Base-by-base conservation (phyloP, 2,329 filamentous ascomycete species). In the Clonostachys solani region DNA sequence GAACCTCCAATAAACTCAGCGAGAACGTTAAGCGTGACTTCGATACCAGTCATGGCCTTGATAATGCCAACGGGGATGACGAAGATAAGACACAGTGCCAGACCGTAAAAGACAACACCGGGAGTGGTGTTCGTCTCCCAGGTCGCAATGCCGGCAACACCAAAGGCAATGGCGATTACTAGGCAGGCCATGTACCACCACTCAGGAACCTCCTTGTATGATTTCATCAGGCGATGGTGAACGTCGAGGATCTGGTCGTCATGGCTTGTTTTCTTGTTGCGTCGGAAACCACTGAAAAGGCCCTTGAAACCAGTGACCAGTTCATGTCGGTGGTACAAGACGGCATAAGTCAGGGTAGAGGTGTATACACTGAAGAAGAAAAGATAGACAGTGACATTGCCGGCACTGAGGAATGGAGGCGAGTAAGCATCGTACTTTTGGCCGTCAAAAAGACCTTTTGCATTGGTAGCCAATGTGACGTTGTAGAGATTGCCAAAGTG, bases 311-410 rank as follows among this genome's bases (percentile, higher is more conserved):
- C 75, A 47, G 72, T 69, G 8, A 56, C 55, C 37, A 80, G 73
- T 52, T 80, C 75, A 45, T 71, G 67, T 5, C 75, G 69, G 54
- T 81, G 74, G 57, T 78, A 80, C 2, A 81, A 65, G 16, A 62
- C 55, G 19, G 74, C 71, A 47, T 80, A 77, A 5, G 72, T 73
- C 15, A 81, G 58, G 0, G 71, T 73, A 16, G 76, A 73, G 0
- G 77, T 67, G 52, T 80, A 80, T 33, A 78, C 72, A 44, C 69
- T 74, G 48, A 81, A 81, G 62, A 78, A 80, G 58, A 74, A 76
- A 51, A 75, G 64, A 62, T 80, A 81, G n/a, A 74, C 65, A 33
- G 67, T 62, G n/a, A 76, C 57, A 47, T 74, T 75, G 15, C 68
- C 73, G 12, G 77, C 74, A 1, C 71, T 62, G 23, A 81, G 57